Conservation (phyloP, 2,329 filamentous ascomycete species). For the Hymenoscyphus fraxineus region DNA sequence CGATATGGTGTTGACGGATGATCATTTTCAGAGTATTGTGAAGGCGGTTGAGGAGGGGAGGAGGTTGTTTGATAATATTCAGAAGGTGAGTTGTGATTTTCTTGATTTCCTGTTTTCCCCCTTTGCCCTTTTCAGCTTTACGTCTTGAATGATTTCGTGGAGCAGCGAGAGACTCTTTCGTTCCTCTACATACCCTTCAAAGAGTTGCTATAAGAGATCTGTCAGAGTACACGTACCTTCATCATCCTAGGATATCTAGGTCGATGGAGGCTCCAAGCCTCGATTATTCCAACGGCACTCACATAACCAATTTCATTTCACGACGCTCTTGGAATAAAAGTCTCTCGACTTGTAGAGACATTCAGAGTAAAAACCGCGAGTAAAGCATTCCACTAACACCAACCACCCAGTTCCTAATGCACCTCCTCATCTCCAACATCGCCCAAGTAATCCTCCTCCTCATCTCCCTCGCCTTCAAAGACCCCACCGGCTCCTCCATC, state of each 20-base stretch:
- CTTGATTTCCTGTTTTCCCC: neutral
- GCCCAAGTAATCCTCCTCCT: constrained; percentile 67
- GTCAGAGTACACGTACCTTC: too few species aligned
- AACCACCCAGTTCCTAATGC: constrained; percentile 50
- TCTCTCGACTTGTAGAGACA: too few species aligned
- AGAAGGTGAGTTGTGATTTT: constrained; percentile 42
- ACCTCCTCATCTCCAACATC: constrained; percentile 66
- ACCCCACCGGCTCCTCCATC: constrained; percentile 53
- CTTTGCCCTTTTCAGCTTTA: neutral
- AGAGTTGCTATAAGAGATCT: too few species aligned
- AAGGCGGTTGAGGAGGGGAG: constrained; percentile 69
- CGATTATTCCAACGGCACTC: neutral
- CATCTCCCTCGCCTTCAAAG: constrained; percentile 67
- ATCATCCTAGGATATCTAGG: too few species aligned
- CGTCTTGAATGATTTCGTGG: too few species aligned
- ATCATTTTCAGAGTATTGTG: constrained; percentile 68
- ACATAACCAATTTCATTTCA: neutral
- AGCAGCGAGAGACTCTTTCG: too few species aligned
- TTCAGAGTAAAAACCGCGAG: too few species aligned
- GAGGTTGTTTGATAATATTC: constrained; percentile 74
- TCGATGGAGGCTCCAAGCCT: too few species aligned
- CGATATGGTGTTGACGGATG: constrained; percentile 64
- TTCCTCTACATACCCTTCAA: too few species aligned
- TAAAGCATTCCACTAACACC: neutral
- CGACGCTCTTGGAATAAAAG: too few species aligned